phyloP scores from a whole-genome alignment of 345 rosid species.

The Brassica nigra region DNA sequence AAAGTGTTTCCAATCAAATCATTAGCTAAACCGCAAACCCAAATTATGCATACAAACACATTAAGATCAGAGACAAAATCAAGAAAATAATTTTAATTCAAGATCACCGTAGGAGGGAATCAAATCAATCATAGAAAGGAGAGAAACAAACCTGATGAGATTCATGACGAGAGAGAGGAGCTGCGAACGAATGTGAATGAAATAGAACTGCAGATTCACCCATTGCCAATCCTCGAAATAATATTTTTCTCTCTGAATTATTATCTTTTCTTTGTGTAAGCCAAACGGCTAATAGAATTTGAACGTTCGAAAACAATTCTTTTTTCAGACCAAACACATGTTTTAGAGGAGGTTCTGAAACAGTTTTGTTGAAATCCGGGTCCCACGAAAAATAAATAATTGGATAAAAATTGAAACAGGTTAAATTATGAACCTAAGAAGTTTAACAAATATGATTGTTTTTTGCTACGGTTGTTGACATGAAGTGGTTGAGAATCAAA shows the following conservation, averaged over 20 bases:
- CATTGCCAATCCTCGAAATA: constrained; percentile 43
- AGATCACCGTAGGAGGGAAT: neutral
- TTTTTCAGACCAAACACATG: constrained; percentile 23
- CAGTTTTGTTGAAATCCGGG: constrained; percentile 20
- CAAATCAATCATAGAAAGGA: neutral
- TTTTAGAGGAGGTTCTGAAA: constrained; percentile 14
- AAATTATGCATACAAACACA: neutral
- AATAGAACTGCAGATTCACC: constrained; percentile 74
- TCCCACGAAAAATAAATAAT: constrained; percentile 14
- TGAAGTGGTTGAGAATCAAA: constrained; percentile 32
- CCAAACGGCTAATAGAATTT: constrained; percentile 30
- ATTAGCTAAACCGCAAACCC: neutral
- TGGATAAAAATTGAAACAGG: neutral
- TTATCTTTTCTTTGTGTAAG: neutral
- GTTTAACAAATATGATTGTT: constrained; percentile 17
- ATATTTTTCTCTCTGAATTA: neutral
- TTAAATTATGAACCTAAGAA: constrained; percentile 9
- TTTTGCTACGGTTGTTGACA: constrained; percentile 29
- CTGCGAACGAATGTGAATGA: constrained; percentile 72
- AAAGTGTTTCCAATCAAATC: neutral
- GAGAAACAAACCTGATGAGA: constrained; percentile 56
- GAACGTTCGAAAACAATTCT: constrained; percentile 9
- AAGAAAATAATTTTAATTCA: neutral
- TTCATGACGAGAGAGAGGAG: constrained; percentile 54
- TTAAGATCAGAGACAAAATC: neutral